Conservation (phyloP, 768 basidiomycete species). For the Rhodocollybia butyracea region DNA sequence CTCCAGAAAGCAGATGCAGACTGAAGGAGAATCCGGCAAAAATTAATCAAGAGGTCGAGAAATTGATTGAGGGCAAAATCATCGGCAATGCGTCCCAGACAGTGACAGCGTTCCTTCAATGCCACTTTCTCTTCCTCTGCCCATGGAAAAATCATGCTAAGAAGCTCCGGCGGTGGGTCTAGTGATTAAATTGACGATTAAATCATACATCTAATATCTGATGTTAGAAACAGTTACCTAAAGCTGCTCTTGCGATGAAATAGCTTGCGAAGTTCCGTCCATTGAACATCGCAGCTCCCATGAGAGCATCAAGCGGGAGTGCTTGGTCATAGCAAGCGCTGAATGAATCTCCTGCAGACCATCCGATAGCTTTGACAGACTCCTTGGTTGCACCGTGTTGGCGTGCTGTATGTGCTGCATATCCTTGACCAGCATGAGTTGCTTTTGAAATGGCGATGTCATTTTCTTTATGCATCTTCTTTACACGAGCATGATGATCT, state of each 20-base stretch:
- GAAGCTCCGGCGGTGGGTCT: conserved; percentile 24
- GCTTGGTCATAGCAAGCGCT: conserved; percentile 24
- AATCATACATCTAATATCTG: conserved; percentile 22
- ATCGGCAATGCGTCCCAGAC: neutral
- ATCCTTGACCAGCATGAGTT: conserved; percentile 26
- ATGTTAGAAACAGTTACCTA: no score
- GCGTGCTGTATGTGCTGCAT: conserved; percentile 24
- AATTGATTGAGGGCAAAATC: no score
- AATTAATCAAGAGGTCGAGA: neutral
- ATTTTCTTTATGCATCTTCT: no score
- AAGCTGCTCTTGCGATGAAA: no score
- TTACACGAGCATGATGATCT: no score
- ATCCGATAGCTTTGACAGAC: conserved; percentile 30
- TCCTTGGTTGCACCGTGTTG: conserved; percentile 22
- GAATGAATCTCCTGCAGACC: conserved; percentile 25
- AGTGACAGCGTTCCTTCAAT: neutral
- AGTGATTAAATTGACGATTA: no score
- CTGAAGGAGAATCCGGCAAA: neutral
- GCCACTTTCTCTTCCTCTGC: conserved; percentile 18
- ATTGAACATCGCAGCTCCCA: no score
- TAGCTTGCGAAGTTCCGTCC: no score
- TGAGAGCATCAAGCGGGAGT: no score
- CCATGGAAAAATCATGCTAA: conserved; percentile 22
- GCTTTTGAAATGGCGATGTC: conserved; percentile 25
- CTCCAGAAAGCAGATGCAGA: no score